Conservation (phyloP, 2,329 filamentous ascomycete genomes). For the Aspergillus pseudoterreus region DNA sequence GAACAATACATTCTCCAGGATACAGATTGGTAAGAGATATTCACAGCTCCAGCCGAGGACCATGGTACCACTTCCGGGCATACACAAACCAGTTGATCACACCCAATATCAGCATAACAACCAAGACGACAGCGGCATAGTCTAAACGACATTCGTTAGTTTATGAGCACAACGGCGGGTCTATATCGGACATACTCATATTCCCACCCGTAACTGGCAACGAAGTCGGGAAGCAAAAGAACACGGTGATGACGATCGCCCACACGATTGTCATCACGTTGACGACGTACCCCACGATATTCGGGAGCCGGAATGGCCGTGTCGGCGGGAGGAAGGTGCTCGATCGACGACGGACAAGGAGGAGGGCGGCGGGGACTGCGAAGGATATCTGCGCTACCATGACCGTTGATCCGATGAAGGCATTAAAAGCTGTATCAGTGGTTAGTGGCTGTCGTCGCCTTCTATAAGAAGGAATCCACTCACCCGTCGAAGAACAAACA, state of each 20-base stretch:
- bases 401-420: constrained; percentile 21
- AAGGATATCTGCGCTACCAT: constrained; percentile 21
- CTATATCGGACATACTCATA: constrained; percentile 16
- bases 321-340: constrained; percentile 14
- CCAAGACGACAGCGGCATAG: constrained; percentile 18
- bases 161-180: not conserved
- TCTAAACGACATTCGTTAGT: constrained; percentile 6
- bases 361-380: constrained; percentile 16
- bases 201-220: constrained; percentile 18
- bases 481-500: constrained; percentile 19
- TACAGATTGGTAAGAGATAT: too few relatives aligned
- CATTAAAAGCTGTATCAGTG: constrained; percentile 16
- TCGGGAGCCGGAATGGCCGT: constrained; percentile 12
- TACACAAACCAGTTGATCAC: constrained; percentile 18
- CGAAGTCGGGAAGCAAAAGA: constrained; percentile 17
- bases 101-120: constrained; percentile 16
- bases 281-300: constrained; percentile 12
- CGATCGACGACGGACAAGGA: constrained; percentile 12
- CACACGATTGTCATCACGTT: constrained; percentile 15
- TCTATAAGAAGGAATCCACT: not conserved
- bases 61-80: constrained; percentile 17
- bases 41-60: constrained; percentile 17
- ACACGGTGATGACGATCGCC: constrained; percentile 17
- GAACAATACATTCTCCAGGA: too few relatives aligned
- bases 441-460: not conserved